Percentiles rank a stretch among this genome's conserved stretches.
Evolutionary conservation across 2,329 filamentous ascomycete genomes (phyloP).

Genomic region (Colletotrichum sp.): DNA sequence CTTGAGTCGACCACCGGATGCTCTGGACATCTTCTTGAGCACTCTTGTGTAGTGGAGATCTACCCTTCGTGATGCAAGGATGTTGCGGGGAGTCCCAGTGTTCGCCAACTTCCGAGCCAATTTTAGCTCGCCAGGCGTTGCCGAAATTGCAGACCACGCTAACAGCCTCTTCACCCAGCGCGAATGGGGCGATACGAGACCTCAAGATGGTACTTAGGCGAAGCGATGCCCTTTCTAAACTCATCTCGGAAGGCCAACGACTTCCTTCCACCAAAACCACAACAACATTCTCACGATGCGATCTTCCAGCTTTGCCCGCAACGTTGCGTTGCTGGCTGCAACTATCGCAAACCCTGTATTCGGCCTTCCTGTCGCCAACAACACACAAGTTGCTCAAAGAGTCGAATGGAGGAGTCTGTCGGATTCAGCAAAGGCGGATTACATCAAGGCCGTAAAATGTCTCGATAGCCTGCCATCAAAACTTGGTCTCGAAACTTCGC

Average conservation of each 20-base stretch:
- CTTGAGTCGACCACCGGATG: neutral
- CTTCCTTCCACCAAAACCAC: neutral
- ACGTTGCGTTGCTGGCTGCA: neutral
- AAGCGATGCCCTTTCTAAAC: neutral
- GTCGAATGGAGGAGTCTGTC: neutral
- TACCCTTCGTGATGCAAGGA: neutral
- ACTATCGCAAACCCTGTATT: neutral
- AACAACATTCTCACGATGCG: neutral
- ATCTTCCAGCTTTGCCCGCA: neutral
- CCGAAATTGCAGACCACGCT: neutral
- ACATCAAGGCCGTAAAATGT: constrained; percentile 29
- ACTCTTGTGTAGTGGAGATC: neutral
- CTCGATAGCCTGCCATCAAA: constrained; percentile 28
- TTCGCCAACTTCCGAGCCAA: neutral
- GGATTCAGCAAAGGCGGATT: neutral
- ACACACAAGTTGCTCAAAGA: neutral
- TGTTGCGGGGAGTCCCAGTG: neutral
- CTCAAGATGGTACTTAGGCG: neutral
- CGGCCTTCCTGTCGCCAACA: neutral
- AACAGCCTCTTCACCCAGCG: neutral
- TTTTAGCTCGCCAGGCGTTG: neutral
- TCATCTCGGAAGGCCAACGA: neutral
- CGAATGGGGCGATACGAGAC: neutral
- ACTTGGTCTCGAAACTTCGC: constrained; percentile 24
- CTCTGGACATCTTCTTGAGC: neutral